Conservation (phyloP, 2,329 filamentous ascomycete species). For the Xylariaceae sp. region DNA sequence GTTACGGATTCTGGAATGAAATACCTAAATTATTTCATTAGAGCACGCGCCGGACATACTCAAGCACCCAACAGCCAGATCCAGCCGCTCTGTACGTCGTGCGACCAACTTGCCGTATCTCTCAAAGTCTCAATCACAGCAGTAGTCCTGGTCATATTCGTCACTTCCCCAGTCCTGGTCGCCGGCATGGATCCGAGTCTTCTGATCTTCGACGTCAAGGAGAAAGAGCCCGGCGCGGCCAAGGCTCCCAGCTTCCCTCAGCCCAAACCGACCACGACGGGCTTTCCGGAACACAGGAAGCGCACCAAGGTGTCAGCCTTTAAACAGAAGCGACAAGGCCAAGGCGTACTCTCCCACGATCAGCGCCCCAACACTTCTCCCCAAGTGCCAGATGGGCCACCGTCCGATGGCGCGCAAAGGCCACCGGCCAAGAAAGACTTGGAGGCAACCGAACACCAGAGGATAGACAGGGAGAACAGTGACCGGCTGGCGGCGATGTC, state of each 20-base stretch:
- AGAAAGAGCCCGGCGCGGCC: slow-evolving; percentile 55
- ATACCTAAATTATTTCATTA: too few species aligned
- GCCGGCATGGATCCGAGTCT: slow-evolving; percentile 11
- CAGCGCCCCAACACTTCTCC: slow-evolving; percentile 14
- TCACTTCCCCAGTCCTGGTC: too few species aligned
- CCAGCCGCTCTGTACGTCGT: too few species aligned
- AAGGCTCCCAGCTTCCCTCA: slow-evolving; percentile 58
- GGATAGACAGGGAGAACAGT: slow-evolving; percentile 78
- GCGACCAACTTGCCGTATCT: too few species aligned
- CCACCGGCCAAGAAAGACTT: slow-evolving; percentile 16
- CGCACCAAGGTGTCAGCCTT: slow-evolving; percentile 68
- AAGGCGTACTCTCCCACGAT: slow-evolving; percentile 18
- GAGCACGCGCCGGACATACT: too few species aligned
- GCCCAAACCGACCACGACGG: slow-evolving; percentile 49
- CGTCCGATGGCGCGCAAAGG: slow-evolving; percentile 12
- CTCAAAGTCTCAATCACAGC: too few species aligned
- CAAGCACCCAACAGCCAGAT: too few species aligned
- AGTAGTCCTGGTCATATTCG: too few species aligned
- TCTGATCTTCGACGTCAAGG: slow-evolving; percentile 69
- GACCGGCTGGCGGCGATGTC: slow-evolving; percentile 72
- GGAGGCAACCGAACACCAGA: slow-evolving; percentile 53
- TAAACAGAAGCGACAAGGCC: slow-evolving; percentile 57
- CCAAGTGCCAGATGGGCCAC: slow-evolving; percentile 13
- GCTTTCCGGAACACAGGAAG: slow-evolving; percentile 86
- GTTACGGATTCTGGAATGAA: too few species aligned